Conservation (phyloP, 305 asterid species). For the Salvia sclarea region DNA sequence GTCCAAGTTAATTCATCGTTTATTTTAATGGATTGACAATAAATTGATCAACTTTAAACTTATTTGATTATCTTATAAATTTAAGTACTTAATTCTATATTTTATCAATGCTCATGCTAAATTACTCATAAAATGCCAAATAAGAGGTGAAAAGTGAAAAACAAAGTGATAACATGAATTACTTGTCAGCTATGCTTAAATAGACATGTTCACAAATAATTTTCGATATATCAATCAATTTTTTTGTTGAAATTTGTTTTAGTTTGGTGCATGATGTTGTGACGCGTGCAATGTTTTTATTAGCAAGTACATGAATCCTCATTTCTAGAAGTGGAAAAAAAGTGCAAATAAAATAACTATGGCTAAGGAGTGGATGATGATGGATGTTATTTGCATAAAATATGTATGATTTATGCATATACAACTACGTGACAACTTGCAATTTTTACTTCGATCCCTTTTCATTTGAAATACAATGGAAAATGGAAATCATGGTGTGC, state of each 20-base stretch:
- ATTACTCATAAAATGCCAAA: too few species aligned
- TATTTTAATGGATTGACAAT: too few species aligned
- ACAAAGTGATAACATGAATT: too few species aligned
- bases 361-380: not conserved
- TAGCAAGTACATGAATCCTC: not conserved
- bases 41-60: too few species aligned
- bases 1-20: too few species aligned
- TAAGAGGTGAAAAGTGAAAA: too few species aligned
- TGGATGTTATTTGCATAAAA: not conserved
- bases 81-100: too few species aligned
- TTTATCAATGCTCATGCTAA: too few species aligned
- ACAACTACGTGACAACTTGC: slow-evolving; percentile 4
- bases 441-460: not conserved
- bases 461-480: not conserved
- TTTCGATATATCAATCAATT: too few species aligned
- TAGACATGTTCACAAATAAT: too few species aligned
- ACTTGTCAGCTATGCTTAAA: too few species aligned
- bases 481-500: slow-evolving; percentile 26
- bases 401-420: not conserved
- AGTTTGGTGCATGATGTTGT: not conserved
- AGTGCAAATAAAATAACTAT: not conserved
- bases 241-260: not conserved
- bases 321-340: not conserved
- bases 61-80: too few species aligned
- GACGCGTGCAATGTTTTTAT: not conserved